These are phyloP conservation scores for Mycena belliarum DNA, from an alignment of 768 basidiomycete species.

Conservation along the genomic window DNA sequence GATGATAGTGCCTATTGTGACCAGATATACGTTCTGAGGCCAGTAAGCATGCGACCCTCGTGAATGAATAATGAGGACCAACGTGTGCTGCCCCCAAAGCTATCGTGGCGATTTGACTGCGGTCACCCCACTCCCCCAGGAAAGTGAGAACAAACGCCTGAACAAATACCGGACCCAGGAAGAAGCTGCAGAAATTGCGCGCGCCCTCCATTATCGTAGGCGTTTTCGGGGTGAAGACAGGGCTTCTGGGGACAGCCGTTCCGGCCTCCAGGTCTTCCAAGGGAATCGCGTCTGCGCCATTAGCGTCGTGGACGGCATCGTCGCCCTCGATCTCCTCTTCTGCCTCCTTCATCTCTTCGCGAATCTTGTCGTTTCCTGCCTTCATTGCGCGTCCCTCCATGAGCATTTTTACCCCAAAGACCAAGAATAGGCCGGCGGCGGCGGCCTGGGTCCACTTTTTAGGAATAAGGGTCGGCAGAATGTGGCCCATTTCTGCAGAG, in stretches of 20 bases:
- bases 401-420: slow-evolving; percentile 90
- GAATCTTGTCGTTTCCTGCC: slow-evolving; percentile 74
- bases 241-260: slow-evolving; percentile 20
- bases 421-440: slow-evolving; percentile 82
- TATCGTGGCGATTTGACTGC: slow-evolving; percentile 96
- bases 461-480: slow-evolving; percentile 85
- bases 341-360: slow-evolving; percentile 96
- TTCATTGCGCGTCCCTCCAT: slow-evolving; percentile 83
- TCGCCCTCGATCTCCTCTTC: slow-evolving; percentile 92
- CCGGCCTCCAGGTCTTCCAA: slow-evolving; percentile 71
- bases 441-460: slow-evolving; percentile 63
- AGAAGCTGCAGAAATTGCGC: slow-evolving; percentile 78
- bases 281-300: slow-evolving; percentile 48
- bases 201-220: slow-evolving; percentile 53
- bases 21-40: slow-evolving; percentile 83
- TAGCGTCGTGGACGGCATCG: slow-evolving; percentile 48
- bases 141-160: slow-evolving; percentile 95
- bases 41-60: background rate
- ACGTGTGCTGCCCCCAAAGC: slow-evolving; percentile 95
- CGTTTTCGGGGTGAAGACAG: slow-evolving; percentile 26
- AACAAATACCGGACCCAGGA: slow-evolving; percentile 92
- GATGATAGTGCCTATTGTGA: slow-evolving; percentile 85
- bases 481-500: slow-evolving; percentile 89
- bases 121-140: slow-evolving; percentile 98
- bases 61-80: slow-evolving; percentile 24